phyloP scores from a whole-genome alignment of 169 alveolate species.

The Cryptosporidium baileyi region DNA sequence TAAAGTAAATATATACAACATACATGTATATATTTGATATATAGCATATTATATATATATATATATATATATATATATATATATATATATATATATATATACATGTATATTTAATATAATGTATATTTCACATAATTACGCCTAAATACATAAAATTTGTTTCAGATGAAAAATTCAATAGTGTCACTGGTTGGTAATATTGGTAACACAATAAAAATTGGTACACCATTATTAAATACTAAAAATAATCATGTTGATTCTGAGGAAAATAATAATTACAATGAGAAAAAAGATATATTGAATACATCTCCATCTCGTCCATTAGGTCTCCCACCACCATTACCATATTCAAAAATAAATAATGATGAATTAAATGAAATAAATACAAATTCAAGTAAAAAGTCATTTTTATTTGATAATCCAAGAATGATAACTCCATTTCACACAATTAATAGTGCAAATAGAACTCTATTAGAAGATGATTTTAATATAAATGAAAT shows the following conservation, averaged over 20 bases:
- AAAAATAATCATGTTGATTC: not conserved
- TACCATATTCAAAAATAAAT: slow-evolving; percentile 14
- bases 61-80: not conserved
- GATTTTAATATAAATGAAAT: not conserved
- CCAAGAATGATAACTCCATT: slow-evolving; percentile 21
- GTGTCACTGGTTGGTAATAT: slow-evolving; percentile 41
- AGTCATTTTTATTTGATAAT: slow-evolving; percentile 19
- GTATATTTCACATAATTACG: too few relatives aligned
- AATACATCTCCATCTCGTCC: slow-evolving; percentile 52
- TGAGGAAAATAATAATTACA: not conserved
- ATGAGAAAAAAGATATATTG: not conserved
- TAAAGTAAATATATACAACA: too few relatives aligned
- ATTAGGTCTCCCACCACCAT: slow-evolving; percentile 62
- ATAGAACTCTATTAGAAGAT: not conserved
- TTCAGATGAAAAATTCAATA: slow-evolving; percentile 54
- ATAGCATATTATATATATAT: not conserved
- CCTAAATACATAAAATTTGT: too few relatives aligned
- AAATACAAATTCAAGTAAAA: not conserved
- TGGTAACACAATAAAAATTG: slow-evolving; percentile 44
- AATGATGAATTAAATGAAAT: not conserved
- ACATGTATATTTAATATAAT: not conserved
- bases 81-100: not conserved
- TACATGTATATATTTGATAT: too few relatives aligned
- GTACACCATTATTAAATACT: slow-evolving; percentile 10
- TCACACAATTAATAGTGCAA: not conserved